Conservation (phyloP, 176 grass and related monocot species). For the Puya raimondii region DNA sequence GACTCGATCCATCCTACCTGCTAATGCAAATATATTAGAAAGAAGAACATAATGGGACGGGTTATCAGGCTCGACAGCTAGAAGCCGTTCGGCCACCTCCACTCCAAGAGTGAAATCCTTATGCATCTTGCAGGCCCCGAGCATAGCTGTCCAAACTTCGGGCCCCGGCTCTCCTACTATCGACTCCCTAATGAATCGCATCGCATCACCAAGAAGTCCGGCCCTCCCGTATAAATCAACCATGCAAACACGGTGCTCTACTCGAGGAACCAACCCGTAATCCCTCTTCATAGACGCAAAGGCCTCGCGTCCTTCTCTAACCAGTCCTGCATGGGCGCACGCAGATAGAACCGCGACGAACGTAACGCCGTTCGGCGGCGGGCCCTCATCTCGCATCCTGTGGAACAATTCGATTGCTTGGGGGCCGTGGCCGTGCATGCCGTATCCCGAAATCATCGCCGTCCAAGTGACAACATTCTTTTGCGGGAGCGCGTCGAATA, state of each 20-base stretch:
- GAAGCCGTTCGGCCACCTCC: slow-evolving; percentile 37
- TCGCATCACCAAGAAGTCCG: slow-evolving; percentile 60
- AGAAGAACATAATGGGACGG: slow-evolving; percentile 60
- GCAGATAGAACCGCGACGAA: slow-evolving; percentile 67
- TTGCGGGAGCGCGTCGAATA: slow-evolving; percentile 41
- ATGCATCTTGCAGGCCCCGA: slow-evolving; percentile 71
- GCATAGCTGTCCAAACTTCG: slow-evolving; percentile 74
- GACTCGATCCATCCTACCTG: slow-evolving; percentile 40
- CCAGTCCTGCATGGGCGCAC: slow-evolving; percentile 61
- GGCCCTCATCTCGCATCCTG: slow-evolving; percentile 33
- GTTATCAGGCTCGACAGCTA: slow-evolving; percentile 57
- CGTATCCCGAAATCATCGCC: slow-evolving; percentile 70
- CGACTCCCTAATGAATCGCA: slow-evolving; percentile 42
- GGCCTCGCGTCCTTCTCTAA: slow-evolving; percentile 39
- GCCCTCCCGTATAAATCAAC: slow-evolving; percentile 85
- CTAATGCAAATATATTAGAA: slow-evolving; percentile 73
- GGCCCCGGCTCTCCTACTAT: slow-evolving; percentile 36
- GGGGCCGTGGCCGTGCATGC: slow-evolving; percentile 57
- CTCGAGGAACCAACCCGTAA: slow-evolving; percentile 50
- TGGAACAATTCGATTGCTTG: slow-evolving; percentile 53
- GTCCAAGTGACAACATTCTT: slow-evolving; percentile 62
- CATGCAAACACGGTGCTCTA: slow-evolving; percentile 69
- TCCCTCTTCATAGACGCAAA: slow-evolving; percentile 54
- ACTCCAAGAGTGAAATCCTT: slow-evolving; percentile 60
- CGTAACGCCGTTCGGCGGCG: slow-evolving; percentile 66